A percentile compares a stretch with the other conserved stretches of the same genome.
phyloP scores from a whole-genome alignment of 306 rosid genomes.

The Trifolium fragiferum region DNA sequence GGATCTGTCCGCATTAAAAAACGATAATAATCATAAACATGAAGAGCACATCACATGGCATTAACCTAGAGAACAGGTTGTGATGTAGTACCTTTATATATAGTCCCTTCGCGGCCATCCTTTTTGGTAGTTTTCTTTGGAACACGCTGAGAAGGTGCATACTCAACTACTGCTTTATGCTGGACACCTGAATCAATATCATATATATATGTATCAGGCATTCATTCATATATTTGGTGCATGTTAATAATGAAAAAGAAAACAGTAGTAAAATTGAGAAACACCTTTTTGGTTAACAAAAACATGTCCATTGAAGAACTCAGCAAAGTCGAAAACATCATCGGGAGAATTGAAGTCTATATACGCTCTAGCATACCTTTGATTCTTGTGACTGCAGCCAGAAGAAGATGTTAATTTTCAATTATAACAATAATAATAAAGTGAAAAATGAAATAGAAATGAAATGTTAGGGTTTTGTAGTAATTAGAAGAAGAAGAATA shows the following conservation, averaged over 20 bases:
- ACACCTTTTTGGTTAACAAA: slow-evolving; percentile 94
- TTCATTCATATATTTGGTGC: too few species aligned
- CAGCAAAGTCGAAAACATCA: slow-evolving; percentile 86
- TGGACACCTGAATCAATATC: slow-evolving; percentile 66
- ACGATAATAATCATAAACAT: slow-evolving; percentile 2
- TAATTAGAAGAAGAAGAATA: not conserved
- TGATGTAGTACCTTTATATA: slow-evolving; percentile 67
- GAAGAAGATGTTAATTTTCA: slow-evolving; percentile 22
- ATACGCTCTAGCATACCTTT: slow-evolving; percentile 84
- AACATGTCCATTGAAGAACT: slow-evolving; percentile 82
- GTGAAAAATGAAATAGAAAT: not conserved
- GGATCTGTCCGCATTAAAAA: slow-evolving; percentile 64
- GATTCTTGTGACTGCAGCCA: slow-evolving; percentile 74
- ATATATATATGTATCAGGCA: too few species aligned
- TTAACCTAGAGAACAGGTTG: not conserved
- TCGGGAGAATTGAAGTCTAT: slow-evolving; percentile 69
- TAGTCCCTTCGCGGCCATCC: slow-evolving; percentile 95
- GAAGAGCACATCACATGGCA: slow-evolving; percentile 1
- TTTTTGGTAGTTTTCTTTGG: slow-evolving; percentile 62
- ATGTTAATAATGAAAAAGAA: not conserved
- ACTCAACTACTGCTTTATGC: slow-evolving; percentile 80
- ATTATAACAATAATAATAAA: not conserved
- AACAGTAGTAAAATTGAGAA: not conserved
- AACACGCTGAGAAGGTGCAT: slow-evolving; percentile 92
- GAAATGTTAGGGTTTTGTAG: slow-evolving; percentile 30